Evolutionary conservation across 495 filamentous ascomycete genomes (phyloP), one percentile per base, ranked within the genome.

Genomic region (Peziza echinospora): DNA sequence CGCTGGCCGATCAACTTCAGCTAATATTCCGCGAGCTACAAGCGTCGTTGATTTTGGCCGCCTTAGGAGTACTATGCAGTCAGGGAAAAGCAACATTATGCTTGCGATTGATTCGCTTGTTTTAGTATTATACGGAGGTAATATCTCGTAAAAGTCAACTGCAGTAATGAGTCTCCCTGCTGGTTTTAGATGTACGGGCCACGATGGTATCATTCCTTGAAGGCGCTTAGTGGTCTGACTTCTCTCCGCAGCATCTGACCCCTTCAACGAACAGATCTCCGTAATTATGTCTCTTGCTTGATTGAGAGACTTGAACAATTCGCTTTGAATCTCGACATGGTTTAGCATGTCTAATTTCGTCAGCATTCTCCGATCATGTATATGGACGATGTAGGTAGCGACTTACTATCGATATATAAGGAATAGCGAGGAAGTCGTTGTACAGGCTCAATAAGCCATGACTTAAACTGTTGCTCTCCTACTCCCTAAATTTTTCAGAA

Each of bases 381-480:
- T n/a, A n/a, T n/a, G n/a, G n/a, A n/a, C n/a, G n/a, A n/a, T n/a
- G n/a, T n/a, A n/a, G n/a, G 41, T 10, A 43, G n/a, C 10, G 10
- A 43, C 41, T 19, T 10, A 43, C 41, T 86, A 63, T 96, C 91
- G 51, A 99, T 93, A 52, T 94, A 76, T 6, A 99, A 67, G 57
- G 80, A 93, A 61, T 99, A 99, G 5, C 89, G 80, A 30, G 89
- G 89, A 44, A 99, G 70, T 21, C 89, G 71, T 60, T 99, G 89
- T 7, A 99, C 85, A 0, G 89, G 89, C 62, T 99, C 89, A 62
- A 96, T 96, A 39, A 96, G 68, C 44, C 86, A 68, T n/a, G 86
- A 93, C 30, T 84, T 82, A 24, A 99, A 67, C 47, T 75, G 69
- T 55, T 99, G 91, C 58, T 99, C 89, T 30, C 89, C 91, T 8